Percentiles rank a stretch among this genome's conserved stretches.
phyloP scores from a whole-genome alignment of 1,139 yeast genomes.

The Wickerhamomyces sp. region DNA sequence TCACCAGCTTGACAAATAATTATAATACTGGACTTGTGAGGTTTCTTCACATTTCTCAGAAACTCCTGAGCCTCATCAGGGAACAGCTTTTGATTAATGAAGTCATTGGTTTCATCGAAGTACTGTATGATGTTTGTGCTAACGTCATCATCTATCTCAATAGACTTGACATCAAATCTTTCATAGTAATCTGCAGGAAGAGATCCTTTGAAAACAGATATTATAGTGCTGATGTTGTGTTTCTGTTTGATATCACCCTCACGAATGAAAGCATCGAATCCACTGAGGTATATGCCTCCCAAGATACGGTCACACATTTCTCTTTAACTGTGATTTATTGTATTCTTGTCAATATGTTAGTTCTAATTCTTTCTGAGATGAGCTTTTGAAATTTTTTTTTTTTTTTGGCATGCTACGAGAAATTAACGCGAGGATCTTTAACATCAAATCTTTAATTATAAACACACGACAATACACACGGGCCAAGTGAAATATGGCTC shows the following conservation, averaged over 20 bases:
- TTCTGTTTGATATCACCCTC: constrained; percentile 38
- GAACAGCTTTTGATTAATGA: constrained; percentile 62
- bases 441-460: too few relatives aligned
- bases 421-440: too few relatives aligned
- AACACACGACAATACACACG: too few relatives aligned
- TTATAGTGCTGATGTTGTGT: constrained; percentile 57
- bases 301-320: constrained; percentile 41
- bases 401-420: too few relatives aligned
- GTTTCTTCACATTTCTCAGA: constrained; percentile 29
- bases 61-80: constrained; percentile 30
- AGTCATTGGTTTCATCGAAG: constrained; percentile 54
- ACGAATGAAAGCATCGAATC: constrained; percentile 47
- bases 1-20: constrained; percentile 86
- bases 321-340: too few relatives aligned
- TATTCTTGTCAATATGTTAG: not conserved
- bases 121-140: constrained; percentile 57
- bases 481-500: too few relatives aligned
- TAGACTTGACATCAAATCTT: constrained; percentile 52
- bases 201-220: constrained; percentile 65
- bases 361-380: not conserved
- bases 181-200: constrained; percentile 45
- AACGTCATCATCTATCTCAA: constrained; percentile 65
- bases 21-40: constrained; percentile 44
- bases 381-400: constrained; percentile 1
- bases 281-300: constrained; percentile 62